These are phyloP conservation scores for Zopfochytrium polystomum DNA, from an alignment of 371 early-diverging fungal genomes.

Conservation along the genomic window DNA sequence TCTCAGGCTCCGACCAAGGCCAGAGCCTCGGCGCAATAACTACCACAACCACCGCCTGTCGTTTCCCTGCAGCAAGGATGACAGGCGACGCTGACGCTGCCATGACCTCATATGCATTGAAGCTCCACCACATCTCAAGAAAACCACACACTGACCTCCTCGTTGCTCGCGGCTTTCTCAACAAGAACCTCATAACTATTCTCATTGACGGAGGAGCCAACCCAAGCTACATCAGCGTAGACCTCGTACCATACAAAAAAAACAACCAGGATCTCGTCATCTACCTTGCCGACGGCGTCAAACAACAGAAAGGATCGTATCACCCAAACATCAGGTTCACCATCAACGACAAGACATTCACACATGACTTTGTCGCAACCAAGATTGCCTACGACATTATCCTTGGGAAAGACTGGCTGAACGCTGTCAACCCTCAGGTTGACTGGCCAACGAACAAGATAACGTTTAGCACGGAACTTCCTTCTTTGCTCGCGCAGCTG, in stretches of 20 bases:
- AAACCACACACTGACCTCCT: no score
- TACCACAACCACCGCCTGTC: no score
- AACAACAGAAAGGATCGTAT: neutral
- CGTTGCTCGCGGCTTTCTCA: neutral
- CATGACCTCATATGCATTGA: neutral
- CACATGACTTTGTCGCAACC: neutral
- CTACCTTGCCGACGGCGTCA: neutral
- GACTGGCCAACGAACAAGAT: constrained; percentile 17
- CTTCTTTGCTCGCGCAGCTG: neutral
- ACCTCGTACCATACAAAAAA: neutral
- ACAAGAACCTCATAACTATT: neutral
- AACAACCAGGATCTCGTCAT: neutral
- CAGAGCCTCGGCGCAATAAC: no score
- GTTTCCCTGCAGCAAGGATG: neutral
- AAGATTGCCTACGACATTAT: constrained; percentile 17
- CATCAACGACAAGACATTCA: neutral
- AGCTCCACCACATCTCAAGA: no score
- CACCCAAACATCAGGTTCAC: neutral
- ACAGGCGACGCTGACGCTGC: neutral
- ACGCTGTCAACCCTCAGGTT: constrained; percentile 2
- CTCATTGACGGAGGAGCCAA: constrained; percentile 16
- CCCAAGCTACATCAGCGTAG: constrained; percentile 11
- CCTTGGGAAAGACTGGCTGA: constrained; percentile 23
- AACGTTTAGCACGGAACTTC: neutral
- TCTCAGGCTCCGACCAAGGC: no score